These are phyloP conservation scores for Barnettozyma californica DNA, from an alignment of 805 yeast genomes.

Conservation along the genomic window DNA sequence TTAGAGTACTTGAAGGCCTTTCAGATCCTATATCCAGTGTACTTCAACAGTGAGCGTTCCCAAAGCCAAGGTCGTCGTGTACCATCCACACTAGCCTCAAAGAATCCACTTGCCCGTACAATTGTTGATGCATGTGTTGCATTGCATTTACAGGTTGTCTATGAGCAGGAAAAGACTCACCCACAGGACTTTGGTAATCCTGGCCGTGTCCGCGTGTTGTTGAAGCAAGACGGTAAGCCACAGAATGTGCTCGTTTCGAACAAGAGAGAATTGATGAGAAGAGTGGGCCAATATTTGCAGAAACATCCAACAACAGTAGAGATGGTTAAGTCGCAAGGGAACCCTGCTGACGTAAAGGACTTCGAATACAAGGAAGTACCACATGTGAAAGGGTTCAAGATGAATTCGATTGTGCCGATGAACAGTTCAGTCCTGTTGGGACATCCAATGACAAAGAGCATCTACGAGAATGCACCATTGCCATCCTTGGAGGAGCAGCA, in stretches of 20 bases:
- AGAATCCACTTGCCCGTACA: constrained; percentile 81
- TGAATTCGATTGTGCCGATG: constrained; percentile 86
- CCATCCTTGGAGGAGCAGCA: constrained; percentile 24
- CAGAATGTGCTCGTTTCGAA: constrained; percentile 34
- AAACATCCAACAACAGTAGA: constrained; percentile 61
- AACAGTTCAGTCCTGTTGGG: constrained; percentile 76
- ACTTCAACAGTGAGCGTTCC: constrained; percentile 75
- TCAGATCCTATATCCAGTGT: constrained; percentile 84
- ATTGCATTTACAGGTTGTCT: constrained; percentile 34
- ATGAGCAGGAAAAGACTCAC: constrained; percentile 81
- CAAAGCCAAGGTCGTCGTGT: constrained; percentile 84
- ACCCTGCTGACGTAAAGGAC: constrained; percentile 58
- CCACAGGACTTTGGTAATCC: constrained; percentile 98
- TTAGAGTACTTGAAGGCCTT: constrained; percentile 59
- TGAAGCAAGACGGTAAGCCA: constrained; percentile 47
- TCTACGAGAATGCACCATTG: constrained; percentile 48
- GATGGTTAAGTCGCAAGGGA: constrained; percentile 54
- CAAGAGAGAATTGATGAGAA: constrained; percentile 62
- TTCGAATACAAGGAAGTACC: constrained; percentile 61
- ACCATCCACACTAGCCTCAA: constrained; percentile 59
- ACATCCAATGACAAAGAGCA: constrained; percentile 72
- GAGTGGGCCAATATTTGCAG: constrained; percentile 56
- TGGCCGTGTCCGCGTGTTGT: constrained; percentile 81
- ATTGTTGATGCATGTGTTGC: constrained; percentile 63
- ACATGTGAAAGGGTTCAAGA: constrained; percentile 75